A percentile compares a stretch with the other conserved stretches of the same genome.
These are phyloP conservation scores for Cryptococcus floricola DNA, from an alignment of 1,284 basidiomycete species.

Conservation along the genomic window DNA sequence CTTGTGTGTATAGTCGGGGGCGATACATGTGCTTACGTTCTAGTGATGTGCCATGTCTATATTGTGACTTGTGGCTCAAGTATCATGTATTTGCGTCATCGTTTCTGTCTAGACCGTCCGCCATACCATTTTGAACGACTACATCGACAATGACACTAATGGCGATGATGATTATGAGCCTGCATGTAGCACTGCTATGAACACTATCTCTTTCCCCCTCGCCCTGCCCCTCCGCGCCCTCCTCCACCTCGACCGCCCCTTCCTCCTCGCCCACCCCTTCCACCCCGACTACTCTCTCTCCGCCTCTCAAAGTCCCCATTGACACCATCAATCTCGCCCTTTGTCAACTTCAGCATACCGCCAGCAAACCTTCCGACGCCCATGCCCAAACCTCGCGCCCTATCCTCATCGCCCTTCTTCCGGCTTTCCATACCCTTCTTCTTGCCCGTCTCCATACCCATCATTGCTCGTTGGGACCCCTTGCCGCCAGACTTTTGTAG, in stretches of 20 bases:
- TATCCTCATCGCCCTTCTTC: slow-evolving; percentile 26
- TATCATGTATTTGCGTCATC: too few relatives aligned
- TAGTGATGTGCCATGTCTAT: neutral
- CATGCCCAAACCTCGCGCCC: slow-evolving; percentile 43
- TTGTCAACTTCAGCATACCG: slow-evolving; percentile 43
- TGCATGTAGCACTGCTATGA: too few relatives aligned
- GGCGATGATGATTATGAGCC: too few relatives aligned
- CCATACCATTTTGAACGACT: too few relatives aligned
- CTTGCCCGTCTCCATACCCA: slow-evolving; percentile 31
- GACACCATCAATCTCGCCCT: slow-evolving; percentile 39
- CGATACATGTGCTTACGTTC: neutral
- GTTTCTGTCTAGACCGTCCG: too few relatives aligned
- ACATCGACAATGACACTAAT: too few relatives aligned
- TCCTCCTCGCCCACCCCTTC: slow-evolving; percentile 4
- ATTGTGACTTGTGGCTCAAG: neutral
- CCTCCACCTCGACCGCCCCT: slow-evolving; percentile 11
- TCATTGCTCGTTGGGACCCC: slow-evolving; percentile 16
- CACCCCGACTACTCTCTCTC: slow-evolving; percentile 14
- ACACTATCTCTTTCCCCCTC: too few relatives aligned
- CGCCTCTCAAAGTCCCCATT: slow-evolving; percentile 15
- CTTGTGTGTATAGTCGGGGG: neutral
- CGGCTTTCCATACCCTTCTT: slow-evolving; percentile 45
- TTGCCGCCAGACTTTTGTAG: slow-evolving; percentile 16
- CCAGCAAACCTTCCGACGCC: slow-evolving; percentile 46
- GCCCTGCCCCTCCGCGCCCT: neutral